Evolutionary conservation across 805 yeast genomes (phyloP).

Genomic region (Babjeviella inositovora): DNA sequence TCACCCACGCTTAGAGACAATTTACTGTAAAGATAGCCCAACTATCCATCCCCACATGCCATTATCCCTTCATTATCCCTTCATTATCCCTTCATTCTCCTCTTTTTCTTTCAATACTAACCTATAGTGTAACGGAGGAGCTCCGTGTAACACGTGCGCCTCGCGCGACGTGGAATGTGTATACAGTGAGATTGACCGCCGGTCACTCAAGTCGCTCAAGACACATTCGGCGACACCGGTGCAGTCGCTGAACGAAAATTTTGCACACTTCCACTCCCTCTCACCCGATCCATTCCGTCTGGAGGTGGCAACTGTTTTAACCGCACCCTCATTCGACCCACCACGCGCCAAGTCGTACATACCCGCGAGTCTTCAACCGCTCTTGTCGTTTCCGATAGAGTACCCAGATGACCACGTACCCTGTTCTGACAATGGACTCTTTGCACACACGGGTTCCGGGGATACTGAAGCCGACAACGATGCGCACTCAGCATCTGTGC

Average conservation of each 20-base stretch:
- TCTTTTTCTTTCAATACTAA: no score
- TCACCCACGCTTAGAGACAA: no score
- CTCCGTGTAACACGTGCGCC: no score
- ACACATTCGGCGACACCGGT: slow-evolving; percentile 9
- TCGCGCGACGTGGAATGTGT: slow-evolving; percentile 10
- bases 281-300: slow-evolving; percentile 1
- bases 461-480: slow-evolving; percentile 1
- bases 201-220: slow-evolving; percentile 3
- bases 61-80: no score
- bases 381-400: slow-evolving; percentile 4
- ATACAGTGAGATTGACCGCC: slow-evolving; percentile 4
- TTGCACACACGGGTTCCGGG: neutral
- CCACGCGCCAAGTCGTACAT: slow-evolving; percentile 4
- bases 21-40: no score
- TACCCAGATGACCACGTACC: slow-evolving; percentile 1
- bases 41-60: no score
- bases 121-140: no score
- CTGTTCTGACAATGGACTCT: neutral
- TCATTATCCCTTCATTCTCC: no score
- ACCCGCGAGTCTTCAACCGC: slow-evolving; percentile 3
- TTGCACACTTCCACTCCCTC: slow-evolving; percentile 1
- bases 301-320: slow-evolving; percentile 1
- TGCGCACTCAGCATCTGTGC: slow-evolving; percentile 2
- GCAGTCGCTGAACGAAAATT: slow-evolving; percentile 6
- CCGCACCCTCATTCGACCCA: slow-evolving; percentile 2